These are phyloP conservation scores for Blastocystis sp. DNA, from an alignment of 352 stramenopile species.

Conservation along the genomic window DNA sequence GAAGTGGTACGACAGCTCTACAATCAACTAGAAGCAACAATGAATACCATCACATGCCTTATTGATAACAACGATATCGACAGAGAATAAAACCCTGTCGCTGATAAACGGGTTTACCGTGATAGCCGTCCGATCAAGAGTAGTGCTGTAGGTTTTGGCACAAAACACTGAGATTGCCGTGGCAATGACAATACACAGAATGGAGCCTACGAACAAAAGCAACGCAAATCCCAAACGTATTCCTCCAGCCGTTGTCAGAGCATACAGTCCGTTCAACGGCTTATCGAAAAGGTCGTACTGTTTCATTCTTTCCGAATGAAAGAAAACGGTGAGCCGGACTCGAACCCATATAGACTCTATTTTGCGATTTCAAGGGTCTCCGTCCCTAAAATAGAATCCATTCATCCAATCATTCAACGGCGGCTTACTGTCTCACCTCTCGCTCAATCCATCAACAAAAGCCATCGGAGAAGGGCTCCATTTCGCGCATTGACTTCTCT, in stretches of 20 bases:
- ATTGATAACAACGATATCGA: slow-evolving; percentile 35
- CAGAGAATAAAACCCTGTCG: not conserved
- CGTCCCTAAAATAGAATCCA: not conserved
- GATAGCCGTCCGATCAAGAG: not conserved
- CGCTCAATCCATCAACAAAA: not conserved
- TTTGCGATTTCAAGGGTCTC: not conserved
- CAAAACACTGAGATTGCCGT: not conserved
- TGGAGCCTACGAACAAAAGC: not conserved
- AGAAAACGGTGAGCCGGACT: too few relatives aligned
- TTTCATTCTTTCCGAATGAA: not conserved
- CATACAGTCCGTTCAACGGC: slow-evolving; percentile 41
- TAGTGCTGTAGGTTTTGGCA: not conserved
- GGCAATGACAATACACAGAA: not conserved
- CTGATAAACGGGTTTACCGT: not conserved
- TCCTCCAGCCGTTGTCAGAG: slow-evolving; percentile 9
- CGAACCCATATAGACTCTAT: not conserved
- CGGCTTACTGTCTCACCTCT: not conserved
- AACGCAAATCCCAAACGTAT: slow-evolving; percentile 23
- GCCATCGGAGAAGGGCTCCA: not conserved
- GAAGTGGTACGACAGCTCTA: slow-evolving; percentile 30
- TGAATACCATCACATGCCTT: slow-evolving; percentile 11
- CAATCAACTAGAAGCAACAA: not conserved
- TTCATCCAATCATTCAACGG: not conserved
- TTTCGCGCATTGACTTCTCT: not conserved
- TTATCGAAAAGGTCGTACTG: slow-evolving; percentile 62